A percentile compares a stretch with the other conserved stretches of the same genome.
These are phyloP conservation scores for Kodamaea kaohsiungensis DNA, from an alignment of 805 yeast genomes.

Conservation along the genomic window DNA sequence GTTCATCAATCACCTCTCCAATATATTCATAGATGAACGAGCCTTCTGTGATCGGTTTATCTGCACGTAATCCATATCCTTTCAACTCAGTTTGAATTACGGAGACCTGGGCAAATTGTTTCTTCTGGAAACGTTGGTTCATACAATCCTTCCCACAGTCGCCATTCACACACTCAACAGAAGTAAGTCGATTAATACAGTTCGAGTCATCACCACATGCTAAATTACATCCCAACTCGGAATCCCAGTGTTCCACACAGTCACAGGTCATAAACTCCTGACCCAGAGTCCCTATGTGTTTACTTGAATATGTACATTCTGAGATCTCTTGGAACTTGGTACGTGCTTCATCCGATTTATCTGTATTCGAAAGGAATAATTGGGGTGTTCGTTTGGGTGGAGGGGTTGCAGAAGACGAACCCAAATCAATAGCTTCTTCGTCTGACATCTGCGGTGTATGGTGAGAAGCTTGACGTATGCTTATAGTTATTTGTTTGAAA, in stretches of 20 bases:
- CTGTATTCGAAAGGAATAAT: slow-evolving; percentile 43
- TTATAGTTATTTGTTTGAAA: neutral
- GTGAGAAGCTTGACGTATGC: neutral
- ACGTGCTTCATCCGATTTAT: slow-evolving; percentile 70
- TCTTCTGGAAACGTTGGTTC: slow-evolving; percentile 85
- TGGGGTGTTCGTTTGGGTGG: neutral
- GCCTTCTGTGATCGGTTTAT: slow-evolving; percentile 53
- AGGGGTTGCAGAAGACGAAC: neutral
- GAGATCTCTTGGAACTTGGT: slow-evolving; percentile 54
- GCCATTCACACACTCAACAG: slow-evolving; percentile 83
- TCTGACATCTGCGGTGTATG: slow-evolving; percentile 4
- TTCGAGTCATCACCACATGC: slow-evolving; percentile 88
- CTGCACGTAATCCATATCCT: slow-evolving; percentile 88
- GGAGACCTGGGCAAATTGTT: slow-evolving; percentile 71
- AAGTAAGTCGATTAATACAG: slow-evolving; percentile 90
- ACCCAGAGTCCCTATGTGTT: slow-evolving; percentile 65
- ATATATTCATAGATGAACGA: slow-evolving; percentile 88
- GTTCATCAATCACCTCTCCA: slow-evolving; percentile 90
- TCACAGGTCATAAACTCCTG: slow-evolving; percentile 91
- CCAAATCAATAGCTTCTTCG: slow-evolving; percentile 1
- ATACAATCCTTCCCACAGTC: slow-evolving; percentile 62
- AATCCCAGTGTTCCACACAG: slow-evolving; percentile 59
- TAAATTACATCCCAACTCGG: slow-evolving; percentile 34
- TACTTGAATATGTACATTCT: slow-evolving; percentile 63
- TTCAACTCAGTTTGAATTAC: slow-evolving; percentile 82